Conservation (phyloP, 2,329 filamentous ascomycete genomes). For the Ustilaginoidea virens region DNA sequence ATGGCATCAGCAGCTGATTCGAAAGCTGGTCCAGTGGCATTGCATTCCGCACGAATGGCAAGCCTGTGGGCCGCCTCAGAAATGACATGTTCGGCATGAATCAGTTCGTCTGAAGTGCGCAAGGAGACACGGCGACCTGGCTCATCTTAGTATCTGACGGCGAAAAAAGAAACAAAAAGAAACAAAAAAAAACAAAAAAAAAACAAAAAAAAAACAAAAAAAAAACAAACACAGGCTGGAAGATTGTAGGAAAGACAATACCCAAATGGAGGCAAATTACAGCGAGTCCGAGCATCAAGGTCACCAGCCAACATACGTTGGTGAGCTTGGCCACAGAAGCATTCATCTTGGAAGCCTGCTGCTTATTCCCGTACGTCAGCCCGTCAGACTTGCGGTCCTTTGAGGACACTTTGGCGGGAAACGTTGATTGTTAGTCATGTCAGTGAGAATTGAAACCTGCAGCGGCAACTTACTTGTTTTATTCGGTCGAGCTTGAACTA, state of each 20-base stretch:
- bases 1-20: slow-evolving; percentile 6
- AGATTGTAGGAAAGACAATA: no score
- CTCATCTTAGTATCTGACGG: background rate
- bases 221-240: no score
- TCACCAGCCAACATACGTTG: slow-evolving; percentile 3
- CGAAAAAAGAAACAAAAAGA: slow-evolving; percentile 1
- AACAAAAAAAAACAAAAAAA: background rate
- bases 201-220: slow-evolving; percentile 2
- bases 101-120: slow-evolving; percentile 5
- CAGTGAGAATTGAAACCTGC: no score
- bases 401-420: slow-evolving; percentile 3
- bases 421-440: no score
- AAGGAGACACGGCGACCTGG: slow-evolving; percentile 3
- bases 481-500: no score
- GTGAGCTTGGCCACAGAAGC: slow-evolving; percentile 1
- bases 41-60: slow-evolving; percentile 9
- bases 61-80: slow-evolving; percentile 10
- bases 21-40: slow-evolving; percentile 5
- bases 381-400: background rate
- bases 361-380: slow-evolving; percentile 1
- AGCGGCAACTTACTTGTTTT: no score
- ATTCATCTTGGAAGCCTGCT: slow-evolving; percentile 1
- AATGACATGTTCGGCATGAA: slow-evolving; percentile 8
- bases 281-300: background rate
- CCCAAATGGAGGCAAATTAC: slow-evolving; percentile 2